Evolutionary conservation across 139 green algal species (phyloP), one percentile per base, ranked within the genome.

Genomic region (Micractinium conductrix): DNA sequence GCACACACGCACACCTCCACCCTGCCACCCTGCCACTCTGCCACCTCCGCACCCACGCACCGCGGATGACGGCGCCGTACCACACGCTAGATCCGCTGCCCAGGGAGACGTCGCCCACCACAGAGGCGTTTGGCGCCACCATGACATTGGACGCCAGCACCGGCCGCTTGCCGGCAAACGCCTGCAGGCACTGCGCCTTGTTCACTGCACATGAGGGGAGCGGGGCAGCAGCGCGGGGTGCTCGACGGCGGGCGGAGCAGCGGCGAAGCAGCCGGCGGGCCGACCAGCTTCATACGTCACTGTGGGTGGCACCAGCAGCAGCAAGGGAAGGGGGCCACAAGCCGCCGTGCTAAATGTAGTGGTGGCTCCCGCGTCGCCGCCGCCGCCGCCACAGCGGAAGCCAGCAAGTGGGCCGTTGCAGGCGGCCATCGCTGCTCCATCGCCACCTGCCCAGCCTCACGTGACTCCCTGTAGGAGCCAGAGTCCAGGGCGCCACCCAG

Each of bases 41-140:
- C n/a, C n/a, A n/a, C 62, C 62, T 53, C 1, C 68, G 10, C 17
- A 14, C 2, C 7, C 22, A 9, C 90, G 81, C 78, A 97, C 96
- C 96, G 87, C 97, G 79, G 28, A 99, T 74, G 0, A 98, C 89
- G 2, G 94, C 92, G 2, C 94, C 94, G 87, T 99, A 98, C 96
- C 96, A 99, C 14, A 99, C 89, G 7, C 93, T 96, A 0, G 90
- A 92, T 12, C 89, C 88, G 21, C 91, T 87, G 38, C 96, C 94
- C 24, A 99, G 83, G 17, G 87, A 95, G 6, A 99, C 97, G 79
- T 98, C 92, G n/a, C 97, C 97, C 30, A 99, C 92, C 30, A 99
- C 87, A 9, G 87, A 95, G 4, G 97, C 96, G 73, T 95, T 98
- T 8, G 94, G 94, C 0, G 97, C 97, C 10, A 99, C 92, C 87